A percentile compares a stretch with the other conserved stretches of the same genome.
Conservation (phyloP, 2,329 filamentous ascomycete species). For the Grosmannia clavigera region DNA sequence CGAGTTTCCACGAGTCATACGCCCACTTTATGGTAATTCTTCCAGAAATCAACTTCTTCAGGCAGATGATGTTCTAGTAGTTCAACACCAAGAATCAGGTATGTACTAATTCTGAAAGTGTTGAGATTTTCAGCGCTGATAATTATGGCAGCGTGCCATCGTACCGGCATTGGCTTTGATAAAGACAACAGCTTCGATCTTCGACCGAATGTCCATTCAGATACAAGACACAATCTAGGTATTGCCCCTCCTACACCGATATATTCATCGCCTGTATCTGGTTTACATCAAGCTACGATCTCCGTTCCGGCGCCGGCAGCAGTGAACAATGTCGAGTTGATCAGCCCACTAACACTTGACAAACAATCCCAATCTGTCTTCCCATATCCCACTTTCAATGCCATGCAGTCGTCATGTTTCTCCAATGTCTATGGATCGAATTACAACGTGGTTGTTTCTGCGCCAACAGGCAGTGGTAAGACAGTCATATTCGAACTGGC, state of each 20-base stretch:
- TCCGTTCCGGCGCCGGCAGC: not conserved
- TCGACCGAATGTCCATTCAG: not conserved
- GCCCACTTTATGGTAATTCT: not conserved
- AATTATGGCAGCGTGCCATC: not conserved
- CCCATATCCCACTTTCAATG: slow-evolving; percentile 65
- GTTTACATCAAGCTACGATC: not conserved
- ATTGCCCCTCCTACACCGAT: not conserved
- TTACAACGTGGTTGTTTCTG: slow-evolving; percentile 68
- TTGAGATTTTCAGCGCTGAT: not conserved
- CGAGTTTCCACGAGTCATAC: not conserved
- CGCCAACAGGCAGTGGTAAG: slow-evolving; percentile 78
- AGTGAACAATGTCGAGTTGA: slow-evolving; percentile 11
- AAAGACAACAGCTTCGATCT: not conserved
- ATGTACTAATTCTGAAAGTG: not conserved
- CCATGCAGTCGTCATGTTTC: slow-evolving; percentile 72
- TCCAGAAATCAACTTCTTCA: not conserved
- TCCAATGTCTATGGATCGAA: slow-evolving; percentile 49
- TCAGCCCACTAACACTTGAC: slow-evolving; percentile 47
- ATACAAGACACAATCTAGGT: not conserved
- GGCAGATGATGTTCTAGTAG: not conserved
- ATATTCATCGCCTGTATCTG: not conserved
- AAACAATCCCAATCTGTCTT: slow-evolving; percentile 53
- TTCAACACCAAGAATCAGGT: not conserved
- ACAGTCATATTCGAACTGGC: slow-evolving; percentile 72
- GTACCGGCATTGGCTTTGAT: not conserved